Conservation (phyloP, 164 flowering plant genomes). For the Houttuynia cordata region DNA sequence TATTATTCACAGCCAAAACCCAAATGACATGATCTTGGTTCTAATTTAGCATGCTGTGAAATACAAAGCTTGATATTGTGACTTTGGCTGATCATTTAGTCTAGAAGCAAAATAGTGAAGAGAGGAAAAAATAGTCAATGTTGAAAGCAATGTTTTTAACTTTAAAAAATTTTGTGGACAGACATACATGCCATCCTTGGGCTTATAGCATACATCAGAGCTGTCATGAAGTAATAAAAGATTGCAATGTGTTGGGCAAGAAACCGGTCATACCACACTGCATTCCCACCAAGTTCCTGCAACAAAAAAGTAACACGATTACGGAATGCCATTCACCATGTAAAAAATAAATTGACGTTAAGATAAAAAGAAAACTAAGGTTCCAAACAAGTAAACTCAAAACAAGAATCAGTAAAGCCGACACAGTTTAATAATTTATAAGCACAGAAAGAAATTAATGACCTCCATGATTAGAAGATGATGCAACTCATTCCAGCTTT, state of each 20-base stretch:
- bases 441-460: constrained; percentile 5
- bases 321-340: neutral
- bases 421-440: neutral
- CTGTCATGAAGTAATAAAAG: constrained; percentile 82
- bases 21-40: too few relatives aligned
- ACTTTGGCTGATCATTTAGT: neutral
- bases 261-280: constrained; percentile 94
- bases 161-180: neutral
- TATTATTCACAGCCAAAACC: too few relatives aligned
- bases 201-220: constrained; percentile 75
- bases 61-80: neutral
- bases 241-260: constrained; percentile 89
- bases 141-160: too few relatives aligned
- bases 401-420: neutral
- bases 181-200: constrained; percentile 99
- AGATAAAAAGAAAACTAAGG: neutral
- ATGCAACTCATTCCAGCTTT: constrained; percentile 99
- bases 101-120: too few relatives aligned
- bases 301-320: constrained; percentile 8
- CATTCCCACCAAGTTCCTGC: constrained; percentile 93
- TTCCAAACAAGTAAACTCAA: neutral
- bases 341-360: neutral
- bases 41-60: neutral
- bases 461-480: constrained; percentile 99
- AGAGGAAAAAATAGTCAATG: too few relatives aligned